These are phyloP conservation scores for Ceratocystis cacaofunesta DNA, from an alignment of 2,329 filamentous ascomycete genomes.

Conservation along the genomic window DNA sequence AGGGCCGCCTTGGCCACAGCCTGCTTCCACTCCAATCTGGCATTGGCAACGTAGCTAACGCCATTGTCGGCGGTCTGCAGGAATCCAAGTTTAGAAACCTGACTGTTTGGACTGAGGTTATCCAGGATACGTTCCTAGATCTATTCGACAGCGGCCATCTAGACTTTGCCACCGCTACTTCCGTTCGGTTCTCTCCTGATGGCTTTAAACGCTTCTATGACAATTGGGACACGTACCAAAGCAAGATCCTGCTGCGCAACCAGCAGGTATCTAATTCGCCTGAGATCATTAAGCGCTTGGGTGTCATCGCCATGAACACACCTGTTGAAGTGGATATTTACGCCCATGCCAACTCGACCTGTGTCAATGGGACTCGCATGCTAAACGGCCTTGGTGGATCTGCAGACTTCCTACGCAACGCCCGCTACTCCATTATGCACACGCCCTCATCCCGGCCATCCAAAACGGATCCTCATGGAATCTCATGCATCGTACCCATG, in stretches of 20 bases:
- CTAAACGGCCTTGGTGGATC: constrained; percentile 72
- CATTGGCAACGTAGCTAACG: constrained; percentile 88
- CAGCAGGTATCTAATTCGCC: constrained; percentile 81
- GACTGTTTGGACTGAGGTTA: constrained; percentile 85
- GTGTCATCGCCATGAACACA: constrained; percentile 89
- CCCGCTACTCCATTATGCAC: constrained; percentile 89
- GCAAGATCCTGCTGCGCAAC: constrained; percentile 73
- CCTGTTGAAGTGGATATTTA: constrained; percentile 91
- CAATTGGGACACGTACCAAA: constrained; percentile 63
- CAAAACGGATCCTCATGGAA: constrained; percentile 68
- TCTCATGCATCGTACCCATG: constrained; percentile 86
- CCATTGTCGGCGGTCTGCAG: constrained; percentile 69
- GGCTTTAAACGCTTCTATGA: constrained; percentile 86
- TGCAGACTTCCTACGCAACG: constrained; percentile 63
- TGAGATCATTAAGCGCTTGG: constrained; percentile 76
- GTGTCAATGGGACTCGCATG: constrained; percentile 79
- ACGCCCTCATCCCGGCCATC: constrained; percentile 66
- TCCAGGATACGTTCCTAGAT: constrained; percentile 85
- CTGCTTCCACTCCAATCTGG: constrained; percentile 73
- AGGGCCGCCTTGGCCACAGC: constrained; percentile 60
- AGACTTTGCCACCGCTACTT: constrained; percentile 81
- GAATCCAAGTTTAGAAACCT: constrained; percentile 74
- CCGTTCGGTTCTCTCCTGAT: constrained; percentile 78
- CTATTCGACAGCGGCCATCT: constrained; percentile 79
- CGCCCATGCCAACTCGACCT: constrained; percentile 81